A percentile compares a stretch with the other conserved stretches of the same genome.
Evolutionary conservation across 345 rosid genomes (phyloP).

Genomic region (Aquilaria sinensis): DNA sequence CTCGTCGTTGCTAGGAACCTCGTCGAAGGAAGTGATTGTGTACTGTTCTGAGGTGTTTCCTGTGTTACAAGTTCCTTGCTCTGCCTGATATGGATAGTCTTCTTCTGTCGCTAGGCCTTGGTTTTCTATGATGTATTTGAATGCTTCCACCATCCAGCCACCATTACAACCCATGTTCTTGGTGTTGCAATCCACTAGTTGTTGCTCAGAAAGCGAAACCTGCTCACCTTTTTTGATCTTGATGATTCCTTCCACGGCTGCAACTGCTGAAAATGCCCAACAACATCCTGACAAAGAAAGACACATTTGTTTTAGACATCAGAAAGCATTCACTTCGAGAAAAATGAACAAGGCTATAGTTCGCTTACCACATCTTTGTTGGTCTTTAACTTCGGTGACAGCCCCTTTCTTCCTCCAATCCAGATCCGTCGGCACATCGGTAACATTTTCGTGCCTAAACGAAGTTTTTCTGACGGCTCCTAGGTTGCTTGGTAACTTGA

Average conservation of each 20-base stretch:
- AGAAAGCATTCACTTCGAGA: constrained; percentile 12
- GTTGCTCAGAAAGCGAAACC: constrained; percentile 56
- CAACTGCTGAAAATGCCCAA: constrained; percentile 79
- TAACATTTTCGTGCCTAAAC: constrained; percentile 9
- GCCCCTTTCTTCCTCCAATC: constrained; percentile 36
- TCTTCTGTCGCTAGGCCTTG: constrained; percentile 43
- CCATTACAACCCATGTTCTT: constrained; percentile 37
- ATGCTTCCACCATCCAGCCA: constrained; percentile 55
- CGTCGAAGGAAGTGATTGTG: constrained; percentile 34
- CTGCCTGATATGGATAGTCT: constrained; percentile 40
- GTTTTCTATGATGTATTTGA: constrained; percentile 27
- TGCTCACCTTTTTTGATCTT: constrained; percentile 46
- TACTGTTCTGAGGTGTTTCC: constrained; percentile 8
- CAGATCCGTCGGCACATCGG: constrained; percentile 8
- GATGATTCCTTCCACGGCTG: constrained; percentile 51
- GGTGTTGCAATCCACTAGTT: constrained; percentile 49
- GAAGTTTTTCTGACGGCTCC: neutral
- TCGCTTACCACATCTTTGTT: constrained; percentile 26
- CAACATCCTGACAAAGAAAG: constrained; percentile 33
- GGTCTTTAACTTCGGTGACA: constrained; percentile 32
- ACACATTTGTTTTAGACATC: neutral
- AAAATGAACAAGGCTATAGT: too few relatives aligned
- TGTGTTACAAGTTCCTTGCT: constrained; percentile 28
- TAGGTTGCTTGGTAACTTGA: too few relatives aligned
- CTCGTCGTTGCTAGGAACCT: constrained; percentile 46